Evolutionary conservation across 176 grass and related monocot species (phyloP).

Genomic region (Tuctoria greenei): DNA sequence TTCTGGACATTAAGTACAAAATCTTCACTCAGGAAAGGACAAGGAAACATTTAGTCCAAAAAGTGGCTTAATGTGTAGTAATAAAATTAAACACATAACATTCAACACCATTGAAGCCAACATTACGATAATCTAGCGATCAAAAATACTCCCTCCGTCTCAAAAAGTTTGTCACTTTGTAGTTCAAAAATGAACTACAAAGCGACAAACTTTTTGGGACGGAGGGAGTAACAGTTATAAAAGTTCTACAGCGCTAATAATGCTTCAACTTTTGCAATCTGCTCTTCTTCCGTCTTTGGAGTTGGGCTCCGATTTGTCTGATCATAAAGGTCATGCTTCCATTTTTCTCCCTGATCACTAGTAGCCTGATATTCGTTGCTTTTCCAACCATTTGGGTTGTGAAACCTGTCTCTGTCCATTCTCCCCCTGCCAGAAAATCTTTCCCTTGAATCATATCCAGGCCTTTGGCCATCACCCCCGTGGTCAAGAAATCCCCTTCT

Average conservation of each 20-base stretch:
- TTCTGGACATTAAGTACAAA: background rate
- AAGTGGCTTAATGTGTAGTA: background rate
- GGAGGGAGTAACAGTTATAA: too few species aligned
- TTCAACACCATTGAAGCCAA: slow-evolving; percentile 5
- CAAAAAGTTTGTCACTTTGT: too few species aligned
- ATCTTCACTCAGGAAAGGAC: background rate
- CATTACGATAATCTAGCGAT: slow-evolving; percentile 26
- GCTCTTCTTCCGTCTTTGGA: slow-evolving; percentile 84
- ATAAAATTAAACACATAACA: background rate
- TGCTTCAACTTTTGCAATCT: slow-evolving; percentile 88
- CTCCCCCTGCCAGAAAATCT: slow-evolving; percentile 55
- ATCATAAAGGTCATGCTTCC: slow-evolving; percentile 95
- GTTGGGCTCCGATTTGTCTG: slow-evolving; percentile 64
- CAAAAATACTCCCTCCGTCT: too few species aligned
- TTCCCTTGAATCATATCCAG: slow-evolving; percentile 56
- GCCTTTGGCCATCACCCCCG: slow-evolving; percentile 47
- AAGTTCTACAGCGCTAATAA: slow-evolving; percentile 60
- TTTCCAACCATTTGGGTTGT: slow-evolving; percentile 35
- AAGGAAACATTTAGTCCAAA: slow-evolving; percentile 21
- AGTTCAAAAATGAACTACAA: too few species aligned
- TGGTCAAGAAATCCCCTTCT: slow-evolving; percentile 54
- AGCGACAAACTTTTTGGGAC: too few species aligned
- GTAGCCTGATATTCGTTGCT: slow-evolving; percentile 30
- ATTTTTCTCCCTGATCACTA: slow-evolving; percentile 65
- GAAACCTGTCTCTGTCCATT: slow-evolving; percentile 61